Conservation (phyloP, 2,329 filamentous ascomycete genomes). For the Sporothrix protearum region DNA sequence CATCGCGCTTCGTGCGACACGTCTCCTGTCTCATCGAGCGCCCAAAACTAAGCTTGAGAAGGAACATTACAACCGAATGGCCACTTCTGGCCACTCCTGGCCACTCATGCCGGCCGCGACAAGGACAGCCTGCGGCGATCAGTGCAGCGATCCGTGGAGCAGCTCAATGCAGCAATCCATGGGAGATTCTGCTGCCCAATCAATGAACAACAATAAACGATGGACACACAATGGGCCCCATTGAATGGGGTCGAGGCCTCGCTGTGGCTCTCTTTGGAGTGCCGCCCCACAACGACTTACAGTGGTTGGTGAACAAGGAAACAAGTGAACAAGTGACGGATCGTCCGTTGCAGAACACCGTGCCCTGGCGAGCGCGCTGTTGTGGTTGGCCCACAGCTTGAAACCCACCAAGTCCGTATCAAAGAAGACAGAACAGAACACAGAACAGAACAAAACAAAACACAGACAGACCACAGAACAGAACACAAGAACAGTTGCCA, state of each 20-base stretch:
- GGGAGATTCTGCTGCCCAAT: not conserved
- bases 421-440: not conserved
- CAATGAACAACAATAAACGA: not conserved
- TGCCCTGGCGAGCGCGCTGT: not conserved
- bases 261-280: not conserved
- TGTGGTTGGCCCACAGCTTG: conserved; percentile 4
- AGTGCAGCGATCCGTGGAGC: too few species aligned
- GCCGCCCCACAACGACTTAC: not conserved
- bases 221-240: too few species aligned
- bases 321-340: not conserved
- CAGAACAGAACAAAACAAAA: not conserved
- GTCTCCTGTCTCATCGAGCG: conserved; percentile 17
- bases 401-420: not conserved
- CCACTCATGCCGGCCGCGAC: not conserved
- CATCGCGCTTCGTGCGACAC: not conserved
- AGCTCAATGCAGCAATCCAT: not conserved
- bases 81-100: not conserved
- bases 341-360: not conserved
- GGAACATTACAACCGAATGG: too few species aligned
- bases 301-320: not conserved
- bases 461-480: too few species aligned
- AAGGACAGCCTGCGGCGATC: not conserved
- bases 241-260: not conserved
- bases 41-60: not conserved
- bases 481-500: not conserved